A percentile compares a stretch with the other conserved stretches of the same genome.
These are phyloP conservation scores for Helianthus tuberosus DNA, from an alignment of 129 eudicot genomes.

Conservation along the genomic window DNA sequence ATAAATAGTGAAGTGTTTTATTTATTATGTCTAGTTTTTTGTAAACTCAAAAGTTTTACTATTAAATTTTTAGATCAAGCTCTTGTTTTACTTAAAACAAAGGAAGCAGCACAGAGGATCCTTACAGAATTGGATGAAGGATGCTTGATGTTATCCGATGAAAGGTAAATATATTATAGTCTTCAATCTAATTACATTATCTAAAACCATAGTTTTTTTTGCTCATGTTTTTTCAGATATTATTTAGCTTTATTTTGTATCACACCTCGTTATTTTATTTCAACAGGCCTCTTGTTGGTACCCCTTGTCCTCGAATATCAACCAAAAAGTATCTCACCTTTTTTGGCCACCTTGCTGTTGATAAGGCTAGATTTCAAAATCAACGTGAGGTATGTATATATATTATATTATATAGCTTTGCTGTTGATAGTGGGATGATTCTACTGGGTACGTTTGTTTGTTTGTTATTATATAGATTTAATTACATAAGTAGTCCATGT, in stretches of 20 bases:
- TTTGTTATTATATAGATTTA: too few species aligned
- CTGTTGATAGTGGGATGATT: too few species aligned
- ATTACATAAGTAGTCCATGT: too few species aligned
- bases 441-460: too few species aligned
- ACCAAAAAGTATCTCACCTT: conserved; percentile 44
- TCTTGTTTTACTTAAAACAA: conserved; percentile 53
- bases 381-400: conserved; percentile 48
- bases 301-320: conserved; percentile 34
- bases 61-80: conserved; percentile 73
- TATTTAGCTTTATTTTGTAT: not conserved
- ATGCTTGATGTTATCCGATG: conserved; percentile 70
- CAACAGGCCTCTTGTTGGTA: conserved; percentile 73
- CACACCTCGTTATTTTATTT: not conserved
- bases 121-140: conserved; percentile 49
- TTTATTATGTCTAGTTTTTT: conserved; percentile 4
- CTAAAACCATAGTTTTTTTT: not conserved
- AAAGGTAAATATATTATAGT: conserved; percentile 45
- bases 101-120: conserved; percentile 54
- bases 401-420: too few species aligned
- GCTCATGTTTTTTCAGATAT: not conserved
- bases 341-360: conserved; percentile 74
- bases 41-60: not conserved
- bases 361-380: conserved; percentile 46
- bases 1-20: not conserved
- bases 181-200: not conserved